These are phyloP conservation scores for Rhizopogon roseolus DNA, from an alignment of 768 basidiomycete species.

Conservation along the genomic window DNA sequence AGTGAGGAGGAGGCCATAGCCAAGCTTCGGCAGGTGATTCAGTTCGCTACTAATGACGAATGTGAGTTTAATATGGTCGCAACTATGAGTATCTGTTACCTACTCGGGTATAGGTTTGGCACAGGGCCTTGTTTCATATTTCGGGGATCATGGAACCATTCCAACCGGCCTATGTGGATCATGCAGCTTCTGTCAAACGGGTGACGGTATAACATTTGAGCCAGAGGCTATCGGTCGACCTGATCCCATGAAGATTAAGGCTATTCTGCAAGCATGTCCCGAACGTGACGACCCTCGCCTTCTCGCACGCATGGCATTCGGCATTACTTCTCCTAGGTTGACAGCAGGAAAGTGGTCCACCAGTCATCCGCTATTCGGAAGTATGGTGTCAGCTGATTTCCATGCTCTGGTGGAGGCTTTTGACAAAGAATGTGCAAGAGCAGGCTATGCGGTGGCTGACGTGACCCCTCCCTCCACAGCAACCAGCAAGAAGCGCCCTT, in stretches of 20 bases:
- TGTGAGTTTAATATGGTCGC: slow-evolving; percentile 22
- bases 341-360: slow-evolving; percentile 37
- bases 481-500: slow-evolving; percentile 9
- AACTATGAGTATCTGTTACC: background rate
- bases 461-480: background rate
- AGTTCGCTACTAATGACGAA: slow-evolving; percentile 31
- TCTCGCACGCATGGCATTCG: slow-evolving; percentile 48
- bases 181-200: slow-evolving; percentile 40
- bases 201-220: slow-evolving; percentile 28
- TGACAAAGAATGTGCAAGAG: slow-evolving; percentile 36
- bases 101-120: slow-evolving; percentile 31
- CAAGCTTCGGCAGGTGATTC: slow-evolving; percentile 34
- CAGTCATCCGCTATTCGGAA: slow-evolving; percentile 38
- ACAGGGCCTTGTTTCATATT: slow-evolving; percentile 36
- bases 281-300: slow-evolving; percentile 45
- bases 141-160: slow-evolving; percentile 38
- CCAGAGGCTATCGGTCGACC: slow-evolving; percentile 13
- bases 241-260: slow-evolving; percentile 26
- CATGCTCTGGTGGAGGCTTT: slow-evolving; percentile 35
- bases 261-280: slow-evolving; percentile 37
- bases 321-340: slow-evolving; percentile 41
- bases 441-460: slow-evolving; percentile 20
- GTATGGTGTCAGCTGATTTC: slow-evolving; percentile 38
- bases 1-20: slow-evolving; percentile 38
- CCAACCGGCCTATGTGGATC: slow-evolving; percentile 34